Evolutionary conservation across 306 rosid genomes (phyloP).

Genomic region (Vigna angularis): DNA sequence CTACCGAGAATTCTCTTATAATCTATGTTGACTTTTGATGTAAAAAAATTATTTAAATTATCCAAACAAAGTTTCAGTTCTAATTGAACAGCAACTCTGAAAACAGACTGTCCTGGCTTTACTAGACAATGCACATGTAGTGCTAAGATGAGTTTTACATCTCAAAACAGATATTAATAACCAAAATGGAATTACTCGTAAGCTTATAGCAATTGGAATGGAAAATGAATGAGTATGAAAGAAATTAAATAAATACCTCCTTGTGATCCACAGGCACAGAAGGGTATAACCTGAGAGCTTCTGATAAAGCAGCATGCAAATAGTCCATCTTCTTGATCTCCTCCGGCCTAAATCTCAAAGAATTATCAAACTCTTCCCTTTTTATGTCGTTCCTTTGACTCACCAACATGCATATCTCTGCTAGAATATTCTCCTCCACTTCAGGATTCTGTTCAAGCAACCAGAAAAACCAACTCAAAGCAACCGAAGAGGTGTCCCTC

Average conservation of each 20-base stretch:
- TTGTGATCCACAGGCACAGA: conserved; percentile 94
- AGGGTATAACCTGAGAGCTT: conserved; percentile 88
- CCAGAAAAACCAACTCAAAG: conserved; percentile 98
- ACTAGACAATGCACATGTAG: conserved; percentile 1
- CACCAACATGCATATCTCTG: conserved; percentile 63
- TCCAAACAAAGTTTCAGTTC: neutral
- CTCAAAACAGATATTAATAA: neutral
- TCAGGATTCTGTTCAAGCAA: conserved; percentile 66
- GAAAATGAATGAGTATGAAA: neutral
- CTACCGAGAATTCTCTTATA: neutral
- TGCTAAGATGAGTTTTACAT: neutral
- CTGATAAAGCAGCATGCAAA: conserved; percentile 92
- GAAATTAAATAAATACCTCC: conserved; percentile 64
- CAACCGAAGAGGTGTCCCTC: conserved; percentile 96
- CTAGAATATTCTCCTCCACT: conserved; percentile 70
- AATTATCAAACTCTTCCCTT: conserved; percentile 37
- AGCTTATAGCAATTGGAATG: neutral
- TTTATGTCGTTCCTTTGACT: conserved; percentile 50
- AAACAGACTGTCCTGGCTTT: neutral
- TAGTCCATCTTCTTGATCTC: conserved; percentile 95
- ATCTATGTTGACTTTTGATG: neutral
- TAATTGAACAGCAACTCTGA: neutral
- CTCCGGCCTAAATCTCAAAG: conserved; percentile 59
- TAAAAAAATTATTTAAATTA: neutral
- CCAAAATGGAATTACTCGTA: neutral